These are phyloP conservation scores for Theileria orientalis DNA, from an alignment of 169 alveolate species.

Conservation along the genomic window DNA sequence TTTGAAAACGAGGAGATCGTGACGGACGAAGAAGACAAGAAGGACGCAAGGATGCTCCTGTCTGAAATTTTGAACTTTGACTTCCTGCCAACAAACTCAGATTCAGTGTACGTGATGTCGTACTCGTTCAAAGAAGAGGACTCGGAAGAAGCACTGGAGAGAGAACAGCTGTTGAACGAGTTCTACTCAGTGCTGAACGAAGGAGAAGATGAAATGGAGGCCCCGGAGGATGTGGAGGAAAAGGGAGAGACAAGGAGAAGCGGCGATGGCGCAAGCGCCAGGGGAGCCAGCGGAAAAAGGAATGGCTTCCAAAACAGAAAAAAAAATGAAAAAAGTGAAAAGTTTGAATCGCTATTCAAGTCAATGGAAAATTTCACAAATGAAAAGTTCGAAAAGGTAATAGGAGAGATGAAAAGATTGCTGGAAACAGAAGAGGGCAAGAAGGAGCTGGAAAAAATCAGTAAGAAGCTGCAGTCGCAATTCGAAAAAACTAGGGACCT, in stretches of 20 bases:
- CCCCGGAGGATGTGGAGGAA: not conserved
- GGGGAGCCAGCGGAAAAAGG: too few relatives aligned
- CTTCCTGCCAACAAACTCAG: slow-evolving; percentile 55
- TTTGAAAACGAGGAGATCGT: not conserved
- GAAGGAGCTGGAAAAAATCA: slow-evolving; percentile 36
- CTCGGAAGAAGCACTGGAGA: slow-evolving; percentile 8
- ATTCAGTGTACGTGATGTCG: slow-evolving; percentile 51
- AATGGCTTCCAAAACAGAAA: too few relatives aligned
- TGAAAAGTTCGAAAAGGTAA: not conserved
- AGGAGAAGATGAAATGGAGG: not conserved
- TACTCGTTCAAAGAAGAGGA: slow-evolving; percentile 30
- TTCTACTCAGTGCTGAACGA: not conserved
- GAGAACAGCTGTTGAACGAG: slow-evolving; percentile 8
- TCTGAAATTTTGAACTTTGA: slow-evolving; percentile 32
- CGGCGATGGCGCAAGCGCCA: not conserved
- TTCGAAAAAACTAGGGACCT: slow-evolving; percentile 7
- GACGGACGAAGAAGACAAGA: slow-evolving; percentile 24
- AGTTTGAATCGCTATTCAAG: slow-evolving; percentile 27
- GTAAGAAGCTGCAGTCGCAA: slow-evolving; percentile 20
- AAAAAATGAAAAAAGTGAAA: slow-evolving; percentile 20
- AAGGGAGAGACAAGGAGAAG: not conserved
- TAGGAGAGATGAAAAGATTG: not conserved
- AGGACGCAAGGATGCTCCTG: slow-evolving; percentile 43
- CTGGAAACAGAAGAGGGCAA: slow-evolving; percentile 11
- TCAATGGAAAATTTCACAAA: slow-evolving; percentile 22